phyloP scores from a whole-genome alignment of 805 yeast genomes.

The Spencermartinsiella europaea region DNA sequence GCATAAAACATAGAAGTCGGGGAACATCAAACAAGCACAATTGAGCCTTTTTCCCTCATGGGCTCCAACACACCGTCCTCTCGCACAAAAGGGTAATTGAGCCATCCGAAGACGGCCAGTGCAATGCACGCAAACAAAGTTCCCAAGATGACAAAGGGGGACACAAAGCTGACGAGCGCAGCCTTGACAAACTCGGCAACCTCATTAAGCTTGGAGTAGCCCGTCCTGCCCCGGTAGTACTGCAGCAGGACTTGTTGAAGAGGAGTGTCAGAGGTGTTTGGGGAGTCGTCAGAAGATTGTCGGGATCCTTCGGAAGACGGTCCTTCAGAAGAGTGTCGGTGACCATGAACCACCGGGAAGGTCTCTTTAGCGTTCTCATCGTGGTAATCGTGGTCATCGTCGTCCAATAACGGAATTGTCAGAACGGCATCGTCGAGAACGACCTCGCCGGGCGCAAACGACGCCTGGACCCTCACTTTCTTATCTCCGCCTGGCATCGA shows the following conservation, averaged over 20 bases:
- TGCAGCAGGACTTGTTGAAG: conserved; percentile 25
- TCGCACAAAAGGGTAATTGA: background rate
- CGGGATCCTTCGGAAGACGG: background rate
- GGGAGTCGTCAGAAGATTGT: background rate
- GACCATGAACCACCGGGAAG: background rate
- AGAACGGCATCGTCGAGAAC: background rate
- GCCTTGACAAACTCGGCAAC: conserved; percentile 15
- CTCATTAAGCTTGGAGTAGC: conserved; percentile 15
- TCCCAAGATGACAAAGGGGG: conserved; percentile 22
- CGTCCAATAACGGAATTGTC: background rate
- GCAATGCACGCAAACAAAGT: conserved; percentile 13
- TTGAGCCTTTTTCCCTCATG: background rate
- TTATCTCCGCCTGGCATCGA: background rate
- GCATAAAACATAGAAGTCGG: too few relatives aligned
- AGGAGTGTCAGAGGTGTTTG: background rate
- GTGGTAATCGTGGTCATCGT: background rate
- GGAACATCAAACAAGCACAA: background rate
- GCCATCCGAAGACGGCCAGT: conserved; percentile 12
- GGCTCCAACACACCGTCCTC: background rate
- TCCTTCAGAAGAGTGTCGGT: background rate
- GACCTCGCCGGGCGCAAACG: background rate
- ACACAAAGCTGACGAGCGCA: conserved; percentile 18
- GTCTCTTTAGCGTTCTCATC: background rate
- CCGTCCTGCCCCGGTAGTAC: conserved; percentile 21
- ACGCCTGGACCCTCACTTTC: conserved; percentile 2